Percentiles rank a stretch among this genome's conserved stretches.
Conservation (phyloP, 2,329 filamentous ascomycete species). For the Trichoderma asperellum region DNA sequence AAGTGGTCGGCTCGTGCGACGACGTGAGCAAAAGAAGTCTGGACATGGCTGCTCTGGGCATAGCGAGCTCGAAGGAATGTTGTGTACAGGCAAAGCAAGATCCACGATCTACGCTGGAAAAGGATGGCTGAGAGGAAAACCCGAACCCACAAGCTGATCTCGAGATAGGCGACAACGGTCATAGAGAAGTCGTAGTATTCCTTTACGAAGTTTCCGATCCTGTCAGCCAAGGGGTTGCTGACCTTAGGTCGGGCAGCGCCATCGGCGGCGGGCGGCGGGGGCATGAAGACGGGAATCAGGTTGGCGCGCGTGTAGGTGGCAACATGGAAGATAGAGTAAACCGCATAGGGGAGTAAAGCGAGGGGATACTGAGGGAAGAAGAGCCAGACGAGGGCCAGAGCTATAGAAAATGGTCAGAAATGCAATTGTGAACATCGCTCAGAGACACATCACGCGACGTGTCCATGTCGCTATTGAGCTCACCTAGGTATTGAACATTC, state of each 20-base stretch:
- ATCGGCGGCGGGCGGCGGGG: constrained; percentile 61
- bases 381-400: constrained; percentile 94
- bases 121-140: constrained; percentile 78
- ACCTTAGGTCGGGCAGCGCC: constrained; percentile 53
- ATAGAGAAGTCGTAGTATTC: constrained; percentile 97
- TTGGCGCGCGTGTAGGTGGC: constrained; percentile 95
- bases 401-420: constrained; percentile 50
- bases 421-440: background rate
- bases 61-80: constrained; percentile 89
- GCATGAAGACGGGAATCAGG: constrained; percentile 83
- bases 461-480: constrained; percentile 41
- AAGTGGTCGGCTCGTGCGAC: constrained; percentile 78
- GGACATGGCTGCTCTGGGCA: constrained; percentile 90
- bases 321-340: constrained; percentile 99
- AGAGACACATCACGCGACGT: background rate
- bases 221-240: constrained; percentile 70
- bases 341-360: constrained; percentile 88
- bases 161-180: constrained; percentile 86
- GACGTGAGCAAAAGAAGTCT: constrained; percentile 74
- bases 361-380: constrained; percentile 86
- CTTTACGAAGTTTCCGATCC: constrained; percentile 93
- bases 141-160: constrained; percentile 86
- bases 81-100: constrained; percentile 83
- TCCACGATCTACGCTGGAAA: constrained; percentile 90
- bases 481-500: constrained; percentile 97